phyloP scores from a whole-genome alignment of 768 basidiomycete species.

The Leccinum ochraceum region DNA sequence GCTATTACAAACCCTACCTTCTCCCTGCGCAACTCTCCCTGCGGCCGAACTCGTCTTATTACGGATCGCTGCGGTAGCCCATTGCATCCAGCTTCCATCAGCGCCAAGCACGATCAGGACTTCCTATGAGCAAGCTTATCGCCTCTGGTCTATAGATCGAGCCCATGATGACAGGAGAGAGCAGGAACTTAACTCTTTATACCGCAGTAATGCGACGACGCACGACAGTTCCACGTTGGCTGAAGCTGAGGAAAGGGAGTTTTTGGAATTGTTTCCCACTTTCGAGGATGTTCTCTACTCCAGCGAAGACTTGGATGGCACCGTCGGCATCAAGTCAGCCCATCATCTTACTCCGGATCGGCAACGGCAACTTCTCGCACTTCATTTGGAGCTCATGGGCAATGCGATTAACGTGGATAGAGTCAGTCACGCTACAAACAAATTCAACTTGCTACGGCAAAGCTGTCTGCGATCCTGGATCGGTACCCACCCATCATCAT shows the following conservation, averaged over 20 bases:
- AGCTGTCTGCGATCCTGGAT: conserved; percentile 37
- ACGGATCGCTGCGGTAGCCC: conserved; percentile 40
- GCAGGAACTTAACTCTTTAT: conserved; percentile 69
- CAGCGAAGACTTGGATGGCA: background rate
- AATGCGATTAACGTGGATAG: conserved; percentile 1
- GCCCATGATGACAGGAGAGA: conserved; percentile 66
- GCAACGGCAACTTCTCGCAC: conserved; percentile 40
- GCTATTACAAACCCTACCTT: conserved; percentile 32
- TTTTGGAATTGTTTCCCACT: conserved; percentile 81
- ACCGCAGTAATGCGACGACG: conserved; percentile 60
- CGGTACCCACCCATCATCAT: conserved; percentile 26
- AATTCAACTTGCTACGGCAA: conserved; percentile 38
- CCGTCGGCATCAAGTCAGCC: conserved; percentile 6
- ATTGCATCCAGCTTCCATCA: conserved; percentile 24
- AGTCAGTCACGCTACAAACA: conserved; percentile 1
- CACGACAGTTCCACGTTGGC: conserved; percentile 62
- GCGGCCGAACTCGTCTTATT: conserved; percentile 41
- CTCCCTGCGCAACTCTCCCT: conserved; percentile 12
- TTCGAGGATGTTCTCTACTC: conserved; percentile 61
- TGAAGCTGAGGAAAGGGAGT: conserved; percentile 82
- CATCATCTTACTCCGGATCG: conserved; percentile 33
- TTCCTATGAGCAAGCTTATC: conserved; percentile 67
- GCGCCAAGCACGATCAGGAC: conserved; percentile 37
- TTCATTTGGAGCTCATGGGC: conserved; percentile 51
- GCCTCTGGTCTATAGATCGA: conserved; percentile 85